Evolutionary conservation across 2,329 filamentous ascomycete genomes (phyloP).

Genomic region (Colletotrichum theobromicola): DNA sequence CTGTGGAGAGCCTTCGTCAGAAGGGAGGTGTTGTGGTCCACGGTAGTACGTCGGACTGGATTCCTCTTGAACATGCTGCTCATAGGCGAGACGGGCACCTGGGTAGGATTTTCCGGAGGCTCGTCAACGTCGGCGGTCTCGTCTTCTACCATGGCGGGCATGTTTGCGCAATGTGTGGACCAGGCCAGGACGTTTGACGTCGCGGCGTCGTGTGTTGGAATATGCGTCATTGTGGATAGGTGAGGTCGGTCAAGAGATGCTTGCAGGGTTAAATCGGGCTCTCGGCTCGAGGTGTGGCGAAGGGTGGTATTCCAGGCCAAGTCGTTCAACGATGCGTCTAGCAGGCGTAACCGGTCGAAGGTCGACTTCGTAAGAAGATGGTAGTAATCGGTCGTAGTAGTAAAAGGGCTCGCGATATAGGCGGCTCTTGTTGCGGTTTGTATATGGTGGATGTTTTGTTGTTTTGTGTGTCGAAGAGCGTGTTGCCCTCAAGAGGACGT

Average conservation of each 20-base stretch:
- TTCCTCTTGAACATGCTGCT: constrained; percentile 52
- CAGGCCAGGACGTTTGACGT: constrained; percentile 51
- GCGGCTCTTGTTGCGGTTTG: neutral
- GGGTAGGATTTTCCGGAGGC: constrained; percentile 69
- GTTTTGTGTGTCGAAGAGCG: neutral
- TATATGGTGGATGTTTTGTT: neutral
- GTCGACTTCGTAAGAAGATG: constrained; percentile 4
- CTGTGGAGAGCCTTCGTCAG: constrained; percentile 83
- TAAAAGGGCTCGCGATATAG: neutral
- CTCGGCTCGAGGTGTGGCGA: constrained; percentile 14
- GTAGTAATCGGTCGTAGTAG: neutral
- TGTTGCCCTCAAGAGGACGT: constrained; percentile 12
- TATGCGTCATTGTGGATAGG: constrained; percentile 38
- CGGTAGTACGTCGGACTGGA: constrained; percentile 48
- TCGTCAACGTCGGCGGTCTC: constrained; percentile 86
- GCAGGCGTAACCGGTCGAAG: constrained; percentile 13
- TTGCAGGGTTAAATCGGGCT: neutral
- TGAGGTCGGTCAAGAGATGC: neutral
- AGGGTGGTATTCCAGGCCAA: constrained; percentile 7
- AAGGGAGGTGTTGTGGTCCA: constrained; percentile 75
- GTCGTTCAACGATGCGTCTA: constrained; percentile 20
- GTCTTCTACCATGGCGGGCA: constrained; percentile 51
- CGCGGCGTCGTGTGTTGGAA: constrained; percentile 38
- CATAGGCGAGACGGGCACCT: constrained; percentile 29
- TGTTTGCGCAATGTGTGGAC: constrained; percentile 47